phyloP scores from a whole-genome alignment of 495 filamentous ascomycete species.

The Aspergillus olivimuriae region DNA sequence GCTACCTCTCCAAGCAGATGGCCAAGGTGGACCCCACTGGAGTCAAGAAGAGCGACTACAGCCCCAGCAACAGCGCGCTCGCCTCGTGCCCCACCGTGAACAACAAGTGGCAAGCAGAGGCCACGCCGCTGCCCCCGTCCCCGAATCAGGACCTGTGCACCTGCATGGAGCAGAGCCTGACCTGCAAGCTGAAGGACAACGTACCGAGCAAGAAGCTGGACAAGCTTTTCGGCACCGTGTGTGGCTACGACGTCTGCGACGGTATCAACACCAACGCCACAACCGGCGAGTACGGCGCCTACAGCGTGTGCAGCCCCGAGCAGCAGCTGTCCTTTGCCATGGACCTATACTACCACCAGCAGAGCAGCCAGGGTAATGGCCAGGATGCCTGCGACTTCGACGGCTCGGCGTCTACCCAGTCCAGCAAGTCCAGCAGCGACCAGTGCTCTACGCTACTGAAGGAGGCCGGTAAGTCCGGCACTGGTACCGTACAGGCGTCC shows the following conservation, averaged over 20 bases:
- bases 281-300: slow-evolving; percentile 74
- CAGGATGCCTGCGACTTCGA: slow-evolving; percentile 69
- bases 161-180: slow-evolving; percentile 70
- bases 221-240: slow-evolving; percentile 68
- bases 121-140: slow-evolving; percentile 64
- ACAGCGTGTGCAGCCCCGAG: slow-evolving; percentile 70
- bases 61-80: slow-evolving; percentile 62
- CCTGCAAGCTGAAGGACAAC: slow-evolving; percentile 53
- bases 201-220: slow-evolving; percentile 49
- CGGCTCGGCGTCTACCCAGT: slow-evolving; percentile 52
- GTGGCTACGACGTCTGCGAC: slow-evolving; percentile 57
- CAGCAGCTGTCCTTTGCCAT: slow-evolving; percentile 77
- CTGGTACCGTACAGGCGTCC: slow-evolving; percentile 52
- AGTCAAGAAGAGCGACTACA: slow-evolving; percentile 57
- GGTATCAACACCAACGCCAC: slow-evolving; percentile 67
- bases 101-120: slow-evolving; percentile 59
- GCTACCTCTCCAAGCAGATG: slow-evolving; percentile 61
- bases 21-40: slow-evolving; percentile 57
- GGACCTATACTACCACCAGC: slow-evolving; percentile 68
- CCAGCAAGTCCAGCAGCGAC: slow-evolving; percentile 38
- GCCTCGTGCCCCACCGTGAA: slow-evolving; percentile 60
- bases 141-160: slow-evolving; percentile 70
- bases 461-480: slow-evolving; percentile 56
- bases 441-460: slow-evolving; percentile 47
- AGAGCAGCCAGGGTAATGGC: slow-evolving; percentile 39